Base-by-base conservation (phyloP, 371 early-diverging fungal species). In the Saksenaea vasiformis region DNA sequence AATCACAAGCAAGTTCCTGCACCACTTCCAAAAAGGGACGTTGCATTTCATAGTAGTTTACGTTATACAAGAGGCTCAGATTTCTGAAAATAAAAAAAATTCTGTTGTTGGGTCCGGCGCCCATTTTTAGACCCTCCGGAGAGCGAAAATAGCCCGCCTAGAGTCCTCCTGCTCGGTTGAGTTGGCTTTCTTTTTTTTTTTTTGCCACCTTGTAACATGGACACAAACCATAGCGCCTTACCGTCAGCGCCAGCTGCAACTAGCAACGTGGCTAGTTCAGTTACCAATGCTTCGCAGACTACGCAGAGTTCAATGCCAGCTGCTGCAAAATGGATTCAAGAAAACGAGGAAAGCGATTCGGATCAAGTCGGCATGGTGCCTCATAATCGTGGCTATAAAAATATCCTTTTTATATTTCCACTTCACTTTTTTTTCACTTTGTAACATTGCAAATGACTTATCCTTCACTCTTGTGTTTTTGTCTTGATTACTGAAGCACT, bases 361-460 rank as follows among this genome's bases (percentile, higher is more conserved):
- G 71, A 71, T 55, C 56, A 64, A 68, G 73, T 82, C 59, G 82
- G 79, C 26, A 37, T 82, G 0, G 79, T 82, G 19, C 78, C 84
- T 62, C 82, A 81, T 54, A 84, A 84, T 54, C 69, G 84, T 39
- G 84, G 84, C 66, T 79, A 84, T 71, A 84, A 84, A 79, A 76
- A 83, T 83, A 83, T 83, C 83, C 83, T 83, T 83, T 80, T 79
- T 68, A 38, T 47, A 65, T 14, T 37, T 41, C 56, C 54, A 61
- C 31, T 53, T 34, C 4, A 41, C 56, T 35, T 41, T 35, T 41
- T 57, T 17, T 10, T 53, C 37, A 22, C 43, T 56, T 38, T 5
- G 7, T 44, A 8, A 39, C 2, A 39, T 3, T 36, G 41, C n/a
- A 38, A 14, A 39, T 59, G 24, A 47, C 59, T 60, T 62, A 68